phyloP scores from a whole-genome alignment of 140 eudicot genomes.

The Erigeron philadelphicus region DNA sequence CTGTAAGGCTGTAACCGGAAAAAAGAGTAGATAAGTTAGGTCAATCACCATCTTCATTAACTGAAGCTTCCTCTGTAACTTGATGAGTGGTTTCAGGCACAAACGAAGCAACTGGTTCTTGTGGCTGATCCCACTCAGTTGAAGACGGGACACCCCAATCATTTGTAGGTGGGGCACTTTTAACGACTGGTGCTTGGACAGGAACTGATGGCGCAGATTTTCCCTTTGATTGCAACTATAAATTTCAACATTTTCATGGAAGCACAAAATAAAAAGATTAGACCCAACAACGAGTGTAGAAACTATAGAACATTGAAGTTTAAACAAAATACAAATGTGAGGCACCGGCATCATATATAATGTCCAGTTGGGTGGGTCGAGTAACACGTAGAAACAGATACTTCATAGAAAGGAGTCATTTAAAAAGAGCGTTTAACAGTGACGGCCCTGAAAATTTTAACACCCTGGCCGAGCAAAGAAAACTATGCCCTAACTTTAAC shows the following conservation, averaged over 20 bases:
- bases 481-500: too few species aligned
- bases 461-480: too few species aligned
- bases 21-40: background rate
- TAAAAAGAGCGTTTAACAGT: too few species aligned
- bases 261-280: slow-evolving; percentile 3
- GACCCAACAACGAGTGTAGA: background rate
- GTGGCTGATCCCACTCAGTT: slow-evolving; percentile 39
- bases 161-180: slow-evolving; percentile 36
- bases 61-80: slow-evolving; percentile 39
- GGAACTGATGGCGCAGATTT: slow-evolving; percentile 42
- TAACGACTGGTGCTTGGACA: slow-evolving; percentile 38
- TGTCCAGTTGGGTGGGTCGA: background rate
- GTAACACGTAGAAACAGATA: background rate
- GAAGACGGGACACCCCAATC: slow-evolving; percentile 33
- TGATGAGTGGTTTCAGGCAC: slow-evolving; percentile 35
- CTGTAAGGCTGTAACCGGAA: background rate
- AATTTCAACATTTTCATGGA: slow-evolving; percentile 15
- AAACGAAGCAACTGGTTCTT: slow-evolving; percentile 46
- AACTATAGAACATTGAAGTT: background rate
- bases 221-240: slow-evolving; percentile 63
- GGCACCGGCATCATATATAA: background rate
- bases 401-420: background rate
- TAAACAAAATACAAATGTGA: background rate
- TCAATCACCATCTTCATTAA: slow-evolving; percentile 50
- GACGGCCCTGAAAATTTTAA: too few species aligned